Percentiles rank a stretch among this genome's conserved stretches.
Evolutionary conservation across 257 asterid species (phyloP).

Genomic region (Vinca minor): DNA sequence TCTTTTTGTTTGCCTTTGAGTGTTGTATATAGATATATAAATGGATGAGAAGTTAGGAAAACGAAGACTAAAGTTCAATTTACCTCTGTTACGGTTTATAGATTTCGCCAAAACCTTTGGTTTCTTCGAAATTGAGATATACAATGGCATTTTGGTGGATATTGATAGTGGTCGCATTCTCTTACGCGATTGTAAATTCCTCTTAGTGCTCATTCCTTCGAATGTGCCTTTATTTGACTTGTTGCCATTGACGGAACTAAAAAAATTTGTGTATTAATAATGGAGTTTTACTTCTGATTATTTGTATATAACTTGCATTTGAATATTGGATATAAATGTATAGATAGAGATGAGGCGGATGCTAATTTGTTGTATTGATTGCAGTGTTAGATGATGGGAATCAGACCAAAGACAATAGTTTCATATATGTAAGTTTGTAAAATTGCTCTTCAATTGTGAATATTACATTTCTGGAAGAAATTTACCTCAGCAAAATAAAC

Average conservation of each 20-base stretch:
- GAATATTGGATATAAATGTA: no score
- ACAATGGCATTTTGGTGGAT: constrained; percentile 97
- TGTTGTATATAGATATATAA: background rate
- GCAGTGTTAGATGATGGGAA: constrained; percentile 83
- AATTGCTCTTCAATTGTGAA: no score
- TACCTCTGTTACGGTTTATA: no score
- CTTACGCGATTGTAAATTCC: constrained; percentile 72
- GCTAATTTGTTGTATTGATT: constrained; percentile 19
- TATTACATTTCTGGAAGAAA: background rate
- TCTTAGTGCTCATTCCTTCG: constrained; percentile 77
- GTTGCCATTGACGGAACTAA: no score
- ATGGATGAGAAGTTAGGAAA: constrained; percentile 1
- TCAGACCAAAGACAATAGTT: constrained; percentile 82
- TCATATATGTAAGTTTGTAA: constrained; percentile 66
- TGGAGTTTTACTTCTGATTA: no score
- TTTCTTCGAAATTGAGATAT: background rate
- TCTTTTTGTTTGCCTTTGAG: background rate
- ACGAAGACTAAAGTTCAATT: no score
- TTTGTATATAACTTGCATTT: no score
- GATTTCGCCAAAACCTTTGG: no score
- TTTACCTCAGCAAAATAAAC: background rate
- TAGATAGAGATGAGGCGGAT: no score
- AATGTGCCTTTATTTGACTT: constrained; percentile 83
- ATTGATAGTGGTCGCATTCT: constrained; percentile 56
- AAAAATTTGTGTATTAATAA: no score